These are phyloP conservation scores for Coriaria nepalensis DNA, from an alignment of 306 rosid species.

Conservation along the genomic window DNA sequence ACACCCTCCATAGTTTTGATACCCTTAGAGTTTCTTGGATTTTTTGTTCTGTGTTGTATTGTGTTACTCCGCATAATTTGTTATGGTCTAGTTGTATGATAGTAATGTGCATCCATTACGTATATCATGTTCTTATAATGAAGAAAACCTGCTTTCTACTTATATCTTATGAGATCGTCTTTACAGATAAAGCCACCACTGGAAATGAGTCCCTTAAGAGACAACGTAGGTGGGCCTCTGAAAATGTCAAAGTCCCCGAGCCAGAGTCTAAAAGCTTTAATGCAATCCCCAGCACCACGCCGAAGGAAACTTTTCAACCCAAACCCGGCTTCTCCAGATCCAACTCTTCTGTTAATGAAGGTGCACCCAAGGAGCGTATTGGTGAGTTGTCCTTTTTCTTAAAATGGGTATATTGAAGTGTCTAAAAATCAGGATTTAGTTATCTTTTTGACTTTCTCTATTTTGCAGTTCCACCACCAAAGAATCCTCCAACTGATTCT, in stretches of 20 bases:
- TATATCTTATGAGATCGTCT: slow-evolving; percentile 12
- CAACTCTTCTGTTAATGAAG: slow-evolving; percentile 57
- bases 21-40: neutral
- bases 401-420: slow-evolving; percentile 1
- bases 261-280: slow-evolving; percentile 41
- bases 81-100: too few relatives aligned
- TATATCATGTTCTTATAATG: too few relatives aligned
- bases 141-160: neutral
- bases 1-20: slow-evolving; percentile 2
- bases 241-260: slow-evolving; percentile 43
- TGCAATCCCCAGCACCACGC: slow-evolving; percentile 34
- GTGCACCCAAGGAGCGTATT: slow-evolving; percentile 61
- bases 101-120: too few relatives aligned
- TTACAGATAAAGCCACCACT: slow-evolving; percentile 40
- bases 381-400: slow-evolving; percentile 41
- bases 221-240: slow-evolving; percentile 87
- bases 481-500: slow-evolving; percentile 63
- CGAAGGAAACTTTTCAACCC: slow-evolving; percentile 39
- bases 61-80: too few relatives aligned
- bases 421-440: neutral
- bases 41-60: too few relatives aligned
- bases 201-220: slow-evolving; percentile 76
- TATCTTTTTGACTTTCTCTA: slow-evolving; percentile 3
- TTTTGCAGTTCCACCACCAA: slow-evolving; percentile 76
- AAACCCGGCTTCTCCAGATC: slow-evolving; percentile 52